Evolutionary conservation across 2,329 filamentous ascomycete genomes (phyloP).

Genomic region (Scedosporium dehoogii): DNA sequence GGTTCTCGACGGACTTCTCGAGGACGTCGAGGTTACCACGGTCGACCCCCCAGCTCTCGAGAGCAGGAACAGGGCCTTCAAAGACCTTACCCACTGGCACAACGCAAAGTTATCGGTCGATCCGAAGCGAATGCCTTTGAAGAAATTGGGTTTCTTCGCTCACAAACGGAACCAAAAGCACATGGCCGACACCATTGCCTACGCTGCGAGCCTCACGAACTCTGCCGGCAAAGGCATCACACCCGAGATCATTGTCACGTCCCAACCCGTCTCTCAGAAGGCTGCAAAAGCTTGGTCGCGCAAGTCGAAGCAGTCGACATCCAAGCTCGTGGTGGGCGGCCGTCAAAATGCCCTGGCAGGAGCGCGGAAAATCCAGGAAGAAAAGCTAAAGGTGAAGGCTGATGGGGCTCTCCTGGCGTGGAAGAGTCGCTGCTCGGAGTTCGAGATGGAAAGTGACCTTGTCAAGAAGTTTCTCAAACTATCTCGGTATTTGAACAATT

Average conservation of each 20-base stretch:
- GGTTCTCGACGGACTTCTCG: not conserved
- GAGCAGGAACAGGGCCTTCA: slow-evolving; percentile 26
- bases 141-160: slow-evolving; percentile 19
- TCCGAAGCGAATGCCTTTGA: slow-evolving; percentile 17
- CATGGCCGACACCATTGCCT: slow-evolving; percentile 57
- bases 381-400: slow-evolving; percentile 20
- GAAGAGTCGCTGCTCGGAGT: slow-evolving; percentile 30
- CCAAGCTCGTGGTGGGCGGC: slow-evolving; percentile 11
- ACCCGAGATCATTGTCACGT: not conserved
- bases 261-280: not conserved
- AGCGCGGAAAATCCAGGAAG: slow-evolving; percentile 23
- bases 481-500: slow-evolving; percentile 31
- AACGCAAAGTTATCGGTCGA: slow-evolving; percentile 44
- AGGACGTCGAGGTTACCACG: slow-evolving; percentile 24
- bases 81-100: slow-evolving; percentile 52
- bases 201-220: slow-evolving; percentile 61
- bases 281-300: not conserved
- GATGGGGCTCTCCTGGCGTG: slow-evolving; percentile 29
- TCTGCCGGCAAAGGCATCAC: slow-evolving; percentile 36
- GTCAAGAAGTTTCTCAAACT: slow-evolving; percentile 36
- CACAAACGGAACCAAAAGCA: slow-evolving; percentile 48
- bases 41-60: slow-evolving; percentile 39
- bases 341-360: slow-evolving; percentile 27
- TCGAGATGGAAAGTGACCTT: slow-evolving; percentile 33
- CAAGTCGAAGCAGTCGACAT: not conserved